Base-by-base conservation (phyloP, 202 grass and related monocot genomes). In the Setaria viridis region DNA sequence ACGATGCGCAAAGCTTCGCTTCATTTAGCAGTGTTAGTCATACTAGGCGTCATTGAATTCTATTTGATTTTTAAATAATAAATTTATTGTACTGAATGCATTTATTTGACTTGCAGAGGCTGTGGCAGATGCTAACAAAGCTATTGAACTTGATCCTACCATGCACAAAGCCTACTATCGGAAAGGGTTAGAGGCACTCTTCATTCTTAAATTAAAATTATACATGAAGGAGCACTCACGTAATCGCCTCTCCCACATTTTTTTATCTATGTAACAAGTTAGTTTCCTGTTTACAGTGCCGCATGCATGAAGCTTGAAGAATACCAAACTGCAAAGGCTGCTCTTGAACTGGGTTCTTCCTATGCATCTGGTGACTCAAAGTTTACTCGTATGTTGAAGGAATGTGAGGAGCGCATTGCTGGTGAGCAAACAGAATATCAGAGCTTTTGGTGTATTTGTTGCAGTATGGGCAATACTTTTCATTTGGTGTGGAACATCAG, bases 251-350 rank as follows among this genome's bases (percentile, higher is more conserved):
- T 90, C 17, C 51, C 73, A n/a, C 29, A 4, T 62, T 60, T 59
- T 69, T 69, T 71, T 56, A 84, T 50, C 88, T 39, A 47, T 53
- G 0, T 76, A 39, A 77, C 42, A 45, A 69, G 19, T 62, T 62
- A 82, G 6, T 67, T 84, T 58, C 15, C 11, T 57, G 20, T 68
- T 39, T 86, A 66, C 74, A 99, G 97, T 55, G 86, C 90, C 45
- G 97, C 94, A 51, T 94, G 94, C 74, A 90, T 99, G 43, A 93
- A 94, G 70, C 90, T 99, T 49, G 97, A 97, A 85, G 97, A 99
- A 78, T 99, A 97, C 83, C 94, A 99, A 82, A 99, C 92, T 81
- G 97, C 94, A 64, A 99, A 97, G 80, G 78, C 97, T 79, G 90
- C 94, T 81, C 94, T 99, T 77, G 85, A 99, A 87, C 62, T 90